phyloP scores from a whole-genome alignment of 805 yeast genomes.

The Debaryomyces tyrocola region DNA sequence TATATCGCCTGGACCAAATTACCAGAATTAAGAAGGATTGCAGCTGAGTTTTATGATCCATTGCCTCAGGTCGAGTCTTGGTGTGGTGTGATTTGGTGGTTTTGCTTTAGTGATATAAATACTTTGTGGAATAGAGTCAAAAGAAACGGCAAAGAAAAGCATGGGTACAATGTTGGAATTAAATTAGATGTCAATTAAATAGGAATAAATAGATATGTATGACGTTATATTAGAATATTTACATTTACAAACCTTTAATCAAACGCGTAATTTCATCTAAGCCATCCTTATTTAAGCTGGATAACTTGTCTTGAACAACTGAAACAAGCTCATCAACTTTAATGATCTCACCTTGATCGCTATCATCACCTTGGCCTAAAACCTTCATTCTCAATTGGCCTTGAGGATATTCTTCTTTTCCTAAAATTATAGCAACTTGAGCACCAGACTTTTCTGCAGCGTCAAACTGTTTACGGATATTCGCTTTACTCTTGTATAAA shows the following conservation, averaged over 20 bases:
- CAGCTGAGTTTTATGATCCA: conserved; percentile 78
- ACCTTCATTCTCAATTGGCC: conserved; percentile 85
- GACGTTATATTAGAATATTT: conserved; percentile 2
- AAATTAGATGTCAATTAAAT: conserved; percentile 2
- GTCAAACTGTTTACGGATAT: conserved; percentile 94
- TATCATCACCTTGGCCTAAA: conserved; percentile 83
- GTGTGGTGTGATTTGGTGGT: conserved; percentile 73
- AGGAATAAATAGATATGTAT: conserved; percentile 1
- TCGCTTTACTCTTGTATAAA: conserved; percentile 89
- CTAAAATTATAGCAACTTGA: conserved; percentile 85
- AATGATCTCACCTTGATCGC: conserved; percentile 82
- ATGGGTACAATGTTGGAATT: conserved; percentile 26
- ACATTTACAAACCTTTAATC: conserved; percentile 49
- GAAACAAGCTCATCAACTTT: conserved; percentile 58
- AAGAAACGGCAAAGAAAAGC: conserved; percentile 46
- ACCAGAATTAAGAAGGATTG: conserved; percentile 62
- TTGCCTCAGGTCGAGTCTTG: conserved; percentile 77
- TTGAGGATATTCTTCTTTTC: conserved; percentile 86
- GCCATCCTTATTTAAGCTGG: conserved; percentile 48
- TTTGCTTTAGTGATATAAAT: conserved; percentile 66
- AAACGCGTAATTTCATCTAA: conserved; percentile 64
- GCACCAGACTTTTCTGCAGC: conserved; percentile 96
- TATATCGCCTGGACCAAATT: conserved; percentile 87
- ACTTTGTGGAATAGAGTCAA: conserved; percentile 80
- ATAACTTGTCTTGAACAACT: conserved; percentile 42